Evolutionary conservation across 2,329 filamentous ascomycete species (phyloP).

Genomic region (Curvularia verruculosa): DNA sequence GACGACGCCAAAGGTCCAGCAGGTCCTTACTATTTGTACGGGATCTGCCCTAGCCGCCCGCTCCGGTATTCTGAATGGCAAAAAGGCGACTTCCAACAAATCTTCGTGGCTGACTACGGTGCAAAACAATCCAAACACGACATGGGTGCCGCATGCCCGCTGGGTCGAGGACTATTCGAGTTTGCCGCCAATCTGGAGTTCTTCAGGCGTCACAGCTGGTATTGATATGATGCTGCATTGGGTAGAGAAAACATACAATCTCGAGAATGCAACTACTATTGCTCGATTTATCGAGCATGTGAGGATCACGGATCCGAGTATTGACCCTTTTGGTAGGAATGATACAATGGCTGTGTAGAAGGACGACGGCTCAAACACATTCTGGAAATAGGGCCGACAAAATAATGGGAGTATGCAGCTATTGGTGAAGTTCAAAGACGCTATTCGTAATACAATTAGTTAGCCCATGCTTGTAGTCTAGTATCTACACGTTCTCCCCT

Average conservation of each 20-base stretch:
- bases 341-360: conserved; percentile 11
- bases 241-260: conserved; percentile 59
- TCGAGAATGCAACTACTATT: conserved; percentile 57
- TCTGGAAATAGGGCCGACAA: not conserved
- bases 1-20: conserved; percentile 57
- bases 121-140: conserved; percentile 57
- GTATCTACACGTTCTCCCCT: not conserved
- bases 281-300: conserved; percentile 64
- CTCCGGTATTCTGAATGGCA: conserved; percentile 65
- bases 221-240: conserved; percentile 65
- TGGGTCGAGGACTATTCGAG: conserved; percentile 67
- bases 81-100: conserved; percentile 54
- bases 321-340: conserved; percentile 61
- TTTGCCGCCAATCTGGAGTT: conserved; percentile 60
- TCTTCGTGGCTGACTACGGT: conserved; percentile 45
- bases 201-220: conserved; percentile 66
- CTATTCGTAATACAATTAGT: not conserved
- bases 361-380: too few species aligned
- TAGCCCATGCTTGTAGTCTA: not conserved
- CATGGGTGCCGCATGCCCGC: conserved; percentile 66
- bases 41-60: conserved; percentile 64
- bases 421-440: not conserved
- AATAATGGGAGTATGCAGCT: too few species aligned
- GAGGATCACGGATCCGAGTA: conserved; percentile 55
- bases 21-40: conserved; percentile 70